Evolutionary conservation across 2,329 filamentous ascomycete species (phyloP).

Genomic region (Colletotrichum neosansevieriae): DNA sequence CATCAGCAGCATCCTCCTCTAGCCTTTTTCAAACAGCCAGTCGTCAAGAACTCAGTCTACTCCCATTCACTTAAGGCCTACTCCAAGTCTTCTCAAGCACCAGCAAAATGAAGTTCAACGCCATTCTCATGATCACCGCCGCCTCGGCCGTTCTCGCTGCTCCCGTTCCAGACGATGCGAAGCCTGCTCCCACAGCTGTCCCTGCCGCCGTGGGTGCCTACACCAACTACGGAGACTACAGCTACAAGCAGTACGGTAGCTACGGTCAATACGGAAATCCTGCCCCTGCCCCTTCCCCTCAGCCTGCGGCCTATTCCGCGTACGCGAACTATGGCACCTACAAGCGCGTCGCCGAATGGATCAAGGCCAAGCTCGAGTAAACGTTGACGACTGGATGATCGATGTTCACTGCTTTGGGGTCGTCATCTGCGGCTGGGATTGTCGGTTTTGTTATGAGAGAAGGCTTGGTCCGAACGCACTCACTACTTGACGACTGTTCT

Average conservation of each 20-base stretch:
- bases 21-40: background rate
- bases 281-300: background rate
- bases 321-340: slow-evolving; percentile 35
- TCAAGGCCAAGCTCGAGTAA: slow-evolving; percentile 8
- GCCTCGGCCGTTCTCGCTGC: slow-evolving; percentile 42
- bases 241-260: slow-evolving; percentile 27
- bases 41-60: background rate
- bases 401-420: background rate
- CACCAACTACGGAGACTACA: slow-evolving; percentile 36
- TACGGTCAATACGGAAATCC: slow-evolving; percentile 21
- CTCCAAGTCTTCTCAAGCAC: background rate
- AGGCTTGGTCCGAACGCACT: no score
- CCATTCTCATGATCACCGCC: slow-evolving; percentile 45
- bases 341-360: slow-evolving; percentile 30
- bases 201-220: slow-evolving; percentile 19
- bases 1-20: slow-evolving; percentile 9
- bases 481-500: no score
- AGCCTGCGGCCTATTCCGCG: background rate
- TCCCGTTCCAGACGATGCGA: slow-evolving; percentile 41
- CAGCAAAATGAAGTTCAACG: slow-evolving; percentile 48
- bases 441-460: no score
- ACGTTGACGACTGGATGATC: background rate
- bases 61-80: background rate
- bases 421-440: no score
- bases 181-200: slow-evolving; percentile 20